These are phyloP conservation scores for Fusarium drepaniforme DNA, from an alignment of 2,329 filamentous ascomycete species.

Conservation along the genomic window DNA sequence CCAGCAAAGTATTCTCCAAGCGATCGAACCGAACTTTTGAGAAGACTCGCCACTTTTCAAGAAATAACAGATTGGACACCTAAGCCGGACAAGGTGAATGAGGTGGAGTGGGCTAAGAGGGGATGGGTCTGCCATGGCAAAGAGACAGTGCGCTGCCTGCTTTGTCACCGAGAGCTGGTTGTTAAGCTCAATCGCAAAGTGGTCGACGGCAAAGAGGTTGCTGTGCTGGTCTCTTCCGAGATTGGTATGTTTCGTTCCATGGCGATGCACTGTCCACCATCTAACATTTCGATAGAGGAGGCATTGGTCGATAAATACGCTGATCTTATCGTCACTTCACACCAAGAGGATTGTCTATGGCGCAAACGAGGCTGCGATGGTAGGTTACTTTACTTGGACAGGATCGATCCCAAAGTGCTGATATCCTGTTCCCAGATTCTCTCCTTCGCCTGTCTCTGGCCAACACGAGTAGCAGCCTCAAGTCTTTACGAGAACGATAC, in stretches of 20 bases:
- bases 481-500: slow-evolving; percentile 73
- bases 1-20: slow-evolving; percentile 83
- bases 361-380: slow-evolving; percentile 87
- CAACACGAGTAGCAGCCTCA: slow-evolving; percentile 69
- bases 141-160: slow-evolving; percentile 86
- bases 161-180: slow-evolving; percentile 86
- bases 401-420: slow-evolving; percentile 38
- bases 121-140: slow-evolving; percentile 90
- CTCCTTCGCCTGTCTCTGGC: slow-evolving; percentile 73
- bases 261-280: background rate
- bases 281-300: slow-evolving; percentile 58
- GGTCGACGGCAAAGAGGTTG: slow-evolving; percentile 66
- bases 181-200: slow-evolving; percentile 79
- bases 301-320: slow-evolving; percentile 82
- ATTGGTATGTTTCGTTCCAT: slow-evolving; percentile 55
- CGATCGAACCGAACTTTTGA: slow-evolving; percentile 85
- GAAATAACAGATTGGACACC: slow-evolving; percentile 94
- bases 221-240: slow-evolving; percentile 68
- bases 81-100: slow-evolving; percentile 86
- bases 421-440: slow-evolving; percentile 57
- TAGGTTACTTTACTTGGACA: slow-evolving; percentile 51
- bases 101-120: slow-evolving; percentile 94
- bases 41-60: slow-evolving; percentile 86
- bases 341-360: slow-evolving; percentile 89
- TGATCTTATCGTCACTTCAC: slow-evolving; percentile 78